phyloP scores from a whole-genome alignment of 2,329 filamentous ascomycete genomes.

The Ophiostoma sp. region DNA sequence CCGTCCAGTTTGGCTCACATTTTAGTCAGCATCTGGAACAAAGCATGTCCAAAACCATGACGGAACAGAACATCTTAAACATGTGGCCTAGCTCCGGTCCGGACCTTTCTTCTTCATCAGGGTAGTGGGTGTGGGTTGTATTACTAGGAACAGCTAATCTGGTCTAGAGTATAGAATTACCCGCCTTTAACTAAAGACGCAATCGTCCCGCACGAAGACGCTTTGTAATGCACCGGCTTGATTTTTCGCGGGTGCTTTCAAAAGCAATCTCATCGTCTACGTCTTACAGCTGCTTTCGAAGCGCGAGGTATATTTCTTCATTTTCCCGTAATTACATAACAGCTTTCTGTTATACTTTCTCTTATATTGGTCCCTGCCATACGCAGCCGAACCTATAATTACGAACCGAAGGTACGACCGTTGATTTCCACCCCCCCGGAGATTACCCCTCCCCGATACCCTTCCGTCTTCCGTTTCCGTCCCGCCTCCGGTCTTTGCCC shows the following conservation, averaged over 20 bases:
- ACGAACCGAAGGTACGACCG: background rate
- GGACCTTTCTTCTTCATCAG: background rate
- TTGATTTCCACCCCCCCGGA: background rate
- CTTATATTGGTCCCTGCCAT: background rate
- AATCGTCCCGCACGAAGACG: conserved; percentile 15
- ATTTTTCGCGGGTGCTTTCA: conserved; percentile 9
- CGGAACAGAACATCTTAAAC: background rate
- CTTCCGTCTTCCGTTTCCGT: background rate
- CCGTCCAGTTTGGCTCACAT: no score
- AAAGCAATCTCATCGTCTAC: background rate
- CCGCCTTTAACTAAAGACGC: conserved; percentile 12
- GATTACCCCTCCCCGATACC: background rate
- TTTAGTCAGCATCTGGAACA: no score
- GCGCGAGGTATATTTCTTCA: background rate
- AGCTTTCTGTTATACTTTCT: background rate
- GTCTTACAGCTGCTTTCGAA: background rate
- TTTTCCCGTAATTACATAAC: no score
- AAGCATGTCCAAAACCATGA: no score
- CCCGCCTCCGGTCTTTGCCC: background rate
- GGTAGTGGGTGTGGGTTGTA: background rate
- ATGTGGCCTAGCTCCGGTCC: background rate
- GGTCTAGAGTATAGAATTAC: background rate
- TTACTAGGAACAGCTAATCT: background rate
- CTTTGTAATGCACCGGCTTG: conserved; percentile 19
- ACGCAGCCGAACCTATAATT: no score